Percentiles rank a stretch among this genome's conserved stretches.
Evolutionary conservation across 1,139 yeast genomes (phyloP).

Genomic region (Scheffersomyces parashehatae): DNA sequence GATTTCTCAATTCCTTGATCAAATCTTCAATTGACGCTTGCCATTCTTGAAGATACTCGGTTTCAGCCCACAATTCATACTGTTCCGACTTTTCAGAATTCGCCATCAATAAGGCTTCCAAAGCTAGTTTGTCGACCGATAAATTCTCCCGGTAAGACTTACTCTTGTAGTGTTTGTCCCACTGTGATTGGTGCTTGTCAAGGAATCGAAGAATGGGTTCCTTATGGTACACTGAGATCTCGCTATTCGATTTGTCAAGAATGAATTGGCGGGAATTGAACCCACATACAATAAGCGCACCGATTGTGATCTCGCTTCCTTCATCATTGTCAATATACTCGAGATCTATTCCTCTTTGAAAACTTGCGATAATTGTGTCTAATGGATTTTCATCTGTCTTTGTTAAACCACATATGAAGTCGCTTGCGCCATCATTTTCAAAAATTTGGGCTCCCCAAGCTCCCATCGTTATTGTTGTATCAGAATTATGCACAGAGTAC

Average conservation of each 20-base stretch:
- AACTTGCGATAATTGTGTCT: background rate
- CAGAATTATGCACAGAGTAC: too few species aligned
- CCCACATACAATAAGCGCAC: conserved; percentile 1
- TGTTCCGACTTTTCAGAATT: conserved; percentile 1
- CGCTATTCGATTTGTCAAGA: background rate
- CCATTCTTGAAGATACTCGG: conserved; percentile 2
- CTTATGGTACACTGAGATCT: background rate
- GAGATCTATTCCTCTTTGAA: background rate
- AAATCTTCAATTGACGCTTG: background rate
- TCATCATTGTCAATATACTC: conserved; percentile 1
- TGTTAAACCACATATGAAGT: conserved; percentile 6
- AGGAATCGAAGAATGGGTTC: background rate
- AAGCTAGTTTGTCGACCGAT: background rate
- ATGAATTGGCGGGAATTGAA: background rate
- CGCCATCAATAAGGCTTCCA: background rate
- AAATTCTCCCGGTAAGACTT: background rate
- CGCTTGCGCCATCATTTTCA: conserved; percentile 16
- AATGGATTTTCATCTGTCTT: conserved; percentile 3
- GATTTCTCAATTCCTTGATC: background rate
- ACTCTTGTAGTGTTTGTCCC: background rate
- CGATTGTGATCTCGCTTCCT: conserved; percentile 1
- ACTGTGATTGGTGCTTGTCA: background rate
- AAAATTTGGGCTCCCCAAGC: conserved; percentile 16
- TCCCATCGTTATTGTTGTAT: conserved; percentile 11
- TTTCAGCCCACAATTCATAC: conserved; percentile 3